These are phyloP conservation scores for Corymbia maculata DNA, from an alignment of 345 rosid species.

Conservation along the genomic window DNA sequence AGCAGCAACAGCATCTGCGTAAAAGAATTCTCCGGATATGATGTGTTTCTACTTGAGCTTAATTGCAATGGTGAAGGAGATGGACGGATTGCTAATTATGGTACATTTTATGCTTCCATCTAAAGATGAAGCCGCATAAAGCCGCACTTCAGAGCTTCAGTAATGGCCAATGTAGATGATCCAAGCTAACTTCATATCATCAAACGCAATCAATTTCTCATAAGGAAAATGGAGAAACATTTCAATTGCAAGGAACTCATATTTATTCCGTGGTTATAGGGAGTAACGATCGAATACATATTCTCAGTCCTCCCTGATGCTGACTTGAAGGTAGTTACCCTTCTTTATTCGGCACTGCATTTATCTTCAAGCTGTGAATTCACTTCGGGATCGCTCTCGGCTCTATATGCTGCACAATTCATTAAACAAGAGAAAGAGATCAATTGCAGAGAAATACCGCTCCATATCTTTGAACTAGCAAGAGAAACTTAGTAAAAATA, in stretches of 20 bases:
- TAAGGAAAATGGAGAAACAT: background rate
- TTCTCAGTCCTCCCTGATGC: background rate
- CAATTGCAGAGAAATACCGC: background rate
- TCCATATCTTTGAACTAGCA: background rate
- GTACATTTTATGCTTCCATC: background rate
- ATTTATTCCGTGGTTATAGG: background rate
- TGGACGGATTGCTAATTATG: background rate
- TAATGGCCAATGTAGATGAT: background rate
- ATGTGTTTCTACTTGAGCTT: background rate
- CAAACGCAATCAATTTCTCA: background rate
- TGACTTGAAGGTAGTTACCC: background rate
- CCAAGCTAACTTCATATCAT: background rate
- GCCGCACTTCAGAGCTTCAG: background rate
- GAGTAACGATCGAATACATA: background rate
- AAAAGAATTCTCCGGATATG: background rate
- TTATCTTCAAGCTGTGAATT: background rate
- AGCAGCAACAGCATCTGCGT: background rate
- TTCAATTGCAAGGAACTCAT: fast-evolving
- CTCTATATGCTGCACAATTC: background rate
- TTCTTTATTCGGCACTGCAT: background rate
- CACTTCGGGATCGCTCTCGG: background rate
- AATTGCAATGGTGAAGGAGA: background rate
- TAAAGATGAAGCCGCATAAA: background rate
- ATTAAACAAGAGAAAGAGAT: background rate
- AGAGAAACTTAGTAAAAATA: background rate